A percentile compares a stretch with the other conserved stretches of the same genome.
Evolutionary conservation across 768 basidiomycete genomes (phyloP).

Genomic region (Phaeotremella fagi): DNA sequence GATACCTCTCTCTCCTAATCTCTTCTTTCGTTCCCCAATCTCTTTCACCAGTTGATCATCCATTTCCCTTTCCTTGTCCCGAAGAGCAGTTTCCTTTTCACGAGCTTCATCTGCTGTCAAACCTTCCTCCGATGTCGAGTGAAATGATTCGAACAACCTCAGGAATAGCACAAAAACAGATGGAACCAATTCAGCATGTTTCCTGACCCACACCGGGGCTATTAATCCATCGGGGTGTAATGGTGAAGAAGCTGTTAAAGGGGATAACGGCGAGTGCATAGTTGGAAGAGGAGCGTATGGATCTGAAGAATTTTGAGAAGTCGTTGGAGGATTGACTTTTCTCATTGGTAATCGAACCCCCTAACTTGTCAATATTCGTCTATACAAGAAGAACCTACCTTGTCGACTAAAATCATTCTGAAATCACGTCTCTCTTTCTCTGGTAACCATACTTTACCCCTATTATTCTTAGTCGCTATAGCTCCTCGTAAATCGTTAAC

Average conservation of each 20-base stretch:
- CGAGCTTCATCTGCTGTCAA: slow-evolving; percentile 13
- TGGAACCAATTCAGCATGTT: slow-evolving; percentile 85
- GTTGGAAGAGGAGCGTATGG: slow-evolving; percentile 28
- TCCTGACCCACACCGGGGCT: slow-evolving; percentile 95
- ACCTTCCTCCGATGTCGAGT: slow-evolving; percentile 48
- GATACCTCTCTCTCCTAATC: slow-evolving; percentile 75
- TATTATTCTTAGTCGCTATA: slow-evolving; percentile 23
- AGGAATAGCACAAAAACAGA: slow-evolving; percentile 90
- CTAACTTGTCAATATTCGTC: slow-evolving; percentile 36
- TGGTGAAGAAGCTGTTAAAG: slow-evolving; percentile 79
- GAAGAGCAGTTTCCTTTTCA: slow-evolving; percentile 55
- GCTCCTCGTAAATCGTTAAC: slow-evolving; percentile 27
- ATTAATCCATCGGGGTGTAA: slow-evolving; percentile 92
- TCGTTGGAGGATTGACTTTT: slow-evolving; percentile 54
- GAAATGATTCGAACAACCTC: slow-evolving; percentile 65
- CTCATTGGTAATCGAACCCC: slow-evolving; percentile 80
- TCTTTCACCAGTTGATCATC: slow-evolving; percentile 77
- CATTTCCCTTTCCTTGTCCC: slow-evolving; percentile 56
- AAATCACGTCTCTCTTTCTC: slow-evolving; percentile 53
- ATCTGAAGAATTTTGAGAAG: slow-evolving; percentile 22
- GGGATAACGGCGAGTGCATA: slow-evolving; percentile 87
- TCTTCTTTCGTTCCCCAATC: slow-evolving; percentile 72
- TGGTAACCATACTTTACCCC: slow-evolving; percentile 37
- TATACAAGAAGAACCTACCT: slow-evolving; percentile 50
- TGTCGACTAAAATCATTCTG: slow-evolving; percentile 78